Evolutionary conservation across 768 basidiomycete species (phyloP).

Genomic region (Amanita muscaria): DNA sequence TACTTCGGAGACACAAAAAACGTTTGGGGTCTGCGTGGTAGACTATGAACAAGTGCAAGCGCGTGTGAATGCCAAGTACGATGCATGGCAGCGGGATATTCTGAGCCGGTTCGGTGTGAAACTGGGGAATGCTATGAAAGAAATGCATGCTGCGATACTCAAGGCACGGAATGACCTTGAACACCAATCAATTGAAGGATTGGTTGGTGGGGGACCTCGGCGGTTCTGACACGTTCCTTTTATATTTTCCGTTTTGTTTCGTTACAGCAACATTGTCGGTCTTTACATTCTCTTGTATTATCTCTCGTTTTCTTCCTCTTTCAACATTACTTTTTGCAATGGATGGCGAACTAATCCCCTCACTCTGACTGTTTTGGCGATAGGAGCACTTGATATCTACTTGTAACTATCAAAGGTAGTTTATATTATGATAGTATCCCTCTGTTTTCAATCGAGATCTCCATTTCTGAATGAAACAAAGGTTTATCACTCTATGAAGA

Average conservation of each 20-base stretch:
- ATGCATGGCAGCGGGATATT: conserved; percentile 95
- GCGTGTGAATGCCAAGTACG: conserved; percentile 97
- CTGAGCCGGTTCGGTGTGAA: conserved; percentile 87
- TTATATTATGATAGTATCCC: too few species aligned
- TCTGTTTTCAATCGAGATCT: too few species aligned
- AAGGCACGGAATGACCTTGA: conserved; percentile 95
- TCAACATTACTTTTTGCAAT: too few species aligned
- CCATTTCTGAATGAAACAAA: too few species aligned
- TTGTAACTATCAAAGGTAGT: too few species aligned
- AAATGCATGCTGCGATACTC: conserved; percentile 87
- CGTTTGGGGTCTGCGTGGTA: conserved; percentile 88
- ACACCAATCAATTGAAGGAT: conserved; percentile 90
- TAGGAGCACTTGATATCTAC: too few species aligned
- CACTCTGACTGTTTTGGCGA: too few species aligned
- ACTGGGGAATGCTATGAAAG: conserved; percentile 93
- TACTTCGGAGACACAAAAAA: conserved; percentile 86
- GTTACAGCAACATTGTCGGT: conserved; percentile 1
- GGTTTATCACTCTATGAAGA: too few species aligned
- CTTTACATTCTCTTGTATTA: too few species aligned
- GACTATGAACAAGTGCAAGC: conserved; percentile 98
- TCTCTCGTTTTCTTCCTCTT: too few species aligned
- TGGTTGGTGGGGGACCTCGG: conserved; percentile 54
- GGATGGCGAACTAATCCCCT: too few species aligned
- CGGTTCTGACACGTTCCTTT: conserved; percentile 32
- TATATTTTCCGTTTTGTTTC: background rate